Conservation (phyloP, 1,284 basidiomycete species). For the Heterobasidion irregulare region DNA sequence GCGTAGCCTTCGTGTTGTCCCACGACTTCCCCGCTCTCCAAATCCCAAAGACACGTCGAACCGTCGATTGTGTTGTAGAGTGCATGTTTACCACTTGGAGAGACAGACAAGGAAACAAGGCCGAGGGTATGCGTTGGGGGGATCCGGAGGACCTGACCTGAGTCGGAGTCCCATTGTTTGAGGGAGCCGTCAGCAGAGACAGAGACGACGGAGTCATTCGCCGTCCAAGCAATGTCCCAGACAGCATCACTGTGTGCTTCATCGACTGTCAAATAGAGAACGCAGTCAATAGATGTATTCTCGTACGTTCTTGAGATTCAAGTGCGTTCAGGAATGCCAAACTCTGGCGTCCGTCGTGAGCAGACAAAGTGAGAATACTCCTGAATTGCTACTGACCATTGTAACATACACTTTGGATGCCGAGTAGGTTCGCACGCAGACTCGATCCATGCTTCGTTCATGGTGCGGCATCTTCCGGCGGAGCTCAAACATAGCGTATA, state of each 20-base stretch:
- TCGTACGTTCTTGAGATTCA: conserved; percentile 64
- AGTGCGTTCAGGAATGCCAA: conserved; percentile 62
- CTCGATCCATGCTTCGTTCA: too few species aligned
- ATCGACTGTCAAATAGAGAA: conserved; percentile 1
- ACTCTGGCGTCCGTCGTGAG: conserved; percentile 38
- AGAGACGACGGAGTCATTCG: conserved; percentile 46
- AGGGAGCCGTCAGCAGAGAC: conserved; percentile 70
- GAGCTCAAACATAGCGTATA: conserved; percentile 30
- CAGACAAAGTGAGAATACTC: not conserved
- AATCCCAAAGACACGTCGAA: conserved; percentile 63
- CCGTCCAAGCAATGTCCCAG: conserved; percentile 75
- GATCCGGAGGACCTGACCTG: conserved; percentile 56
- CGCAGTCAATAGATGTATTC: not conserved
- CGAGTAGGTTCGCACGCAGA: too few species aligned
- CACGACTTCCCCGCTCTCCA: conserved; percentile 47
- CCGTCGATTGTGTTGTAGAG: conserved; percentile 80
- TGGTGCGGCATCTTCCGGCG: conserved; percentile 29
- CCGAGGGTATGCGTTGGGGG: conserved; percentile 69
- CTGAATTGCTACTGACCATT: not conserved
- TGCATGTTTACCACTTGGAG: conserved; percentile 51
- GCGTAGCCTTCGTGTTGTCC: conserved; percentile 69
- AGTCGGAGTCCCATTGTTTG: conserved; percentile 58
- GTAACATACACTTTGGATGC: too few species aligned
- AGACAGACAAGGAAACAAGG: conserved; percentile 62
- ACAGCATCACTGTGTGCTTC: conserved; percentile 77